Percentiles rank a stretch among this genome's conserved stretches.
Evolutionary conservation across 2,329 filamentous ascomycete species (phyloP).

Genomic region (Clonostachys chloroleuca): DNA sequence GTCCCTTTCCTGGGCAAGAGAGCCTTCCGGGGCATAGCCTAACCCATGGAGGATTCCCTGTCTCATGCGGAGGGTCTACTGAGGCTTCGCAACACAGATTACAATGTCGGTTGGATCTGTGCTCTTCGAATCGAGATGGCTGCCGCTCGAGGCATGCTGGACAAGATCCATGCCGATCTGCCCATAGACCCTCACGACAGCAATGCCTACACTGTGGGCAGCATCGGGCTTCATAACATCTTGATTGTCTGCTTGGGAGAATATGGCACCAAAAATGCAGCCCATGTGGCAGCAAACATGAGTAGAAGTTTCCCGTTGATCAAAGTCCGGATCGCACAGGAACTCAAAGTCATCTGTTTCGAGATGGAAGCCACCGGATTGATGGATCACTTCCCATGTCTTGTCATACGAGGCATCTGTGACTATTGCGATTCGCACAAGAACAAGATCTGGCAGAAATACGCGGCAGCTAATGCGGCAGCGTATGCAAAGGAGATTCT

Average conservation of each 20-base stretch:
- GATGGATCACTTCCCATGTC: constrained; percentile 22
- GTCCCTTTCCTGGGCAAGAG: too few species aligned
- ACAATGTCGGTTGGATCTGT: constrained; percentile 15
- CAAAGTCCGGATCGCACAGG: constrained; percentile 18
- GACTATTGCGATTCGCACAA: constrained; percentile 24
- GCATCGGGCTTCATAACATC: constrained; percentile 19
- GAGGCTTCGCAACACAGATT: constrained; percentile 1
- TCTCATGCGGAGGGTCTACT: too few species aligned
- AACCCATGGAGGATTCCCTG: too few species aligned
- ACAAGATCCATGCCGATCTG: constrained; percentile 6
- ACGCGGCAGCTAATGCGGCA: constrained; percentile 14
- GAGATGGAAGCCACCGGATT: constrained; percentile 3
- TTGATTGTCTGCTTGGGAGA: constrained; percentile 17
- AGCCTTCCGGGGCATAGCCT: too few species aligned
- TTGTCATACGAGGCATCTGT: constrained; percentile 20
- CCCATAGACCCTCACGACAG: constrained; percentile 9
- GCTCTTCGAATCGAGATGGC: constrained; percentile 13
- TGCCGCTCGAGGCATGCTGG: constrained; percentile 14
- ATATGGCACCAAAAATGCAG: constrained; percentile 19
- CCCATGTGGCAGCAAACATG: constrained; percentile 22
- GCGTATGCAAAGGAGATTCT: constrained; percentile 12
- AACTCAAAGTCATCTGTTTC: constrained; percentile 4
- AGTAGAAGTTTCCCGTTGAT: constrained; percentile 20
- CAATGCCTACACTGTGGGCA: constrained; percentile 17
- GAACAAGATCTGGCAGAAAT: constrained; percentile 15